These are phyloP conservation scores for Ustilago lituana DNA, from an alignment of 1,284 basidiomycete genomes.

Conservation along the genomic window DNA sequence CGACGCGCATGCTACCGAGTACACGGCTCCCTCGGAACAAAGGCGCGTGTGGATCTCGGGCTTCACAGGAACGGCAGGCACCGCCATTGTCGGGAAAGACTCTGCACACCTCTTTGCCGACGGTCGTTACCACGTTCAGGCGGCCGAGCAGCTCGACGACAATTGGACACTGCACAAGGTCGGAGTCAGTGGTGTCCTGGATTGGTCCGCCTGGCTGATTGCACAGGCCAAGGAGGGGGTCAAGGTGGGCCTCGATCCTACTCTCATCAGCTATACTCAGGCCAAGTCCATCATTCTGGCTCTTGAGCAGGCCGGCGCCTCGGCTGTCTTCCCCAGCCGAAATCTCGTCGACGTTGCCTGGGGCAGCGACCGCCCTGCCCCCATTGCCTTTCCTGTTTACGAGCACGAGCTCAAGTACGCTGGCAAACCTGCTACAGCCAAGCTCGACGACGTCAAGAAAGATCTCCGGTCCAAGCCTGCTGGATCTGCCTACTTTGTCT, in stretches of 20 bases:
- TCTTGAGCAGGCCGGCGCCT: conserved; percentile 51
- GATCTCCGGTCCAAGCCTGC: conserved; percentile 36
- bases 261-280: conserved; percentile 79
- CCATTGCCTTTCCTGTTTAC: conserved; percentile 77
- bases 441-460: conserved; percentile 59
- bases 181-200: conserved; percentile 69
- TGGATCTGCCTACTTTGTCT: conserved; percentile 51
- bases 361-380: conserved; percentile 74
- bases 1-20: conserved; percentile 90
- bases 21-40: conserved; percentile 81
- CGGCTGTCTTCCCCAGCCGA: conserved; percentile 71
- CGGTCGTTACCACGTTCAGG: conserved; percentile 89
- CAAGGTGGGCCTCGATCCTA: conserved; percentile 86
- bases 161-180: conserved; percentile 81
- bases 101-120: conserved; percentile 76
- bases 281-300: conserved; percentile 67
- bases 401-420: conserved; percentile 80
- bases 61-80: conserved; percentile 86
- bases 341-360: conserved; percentile 89
- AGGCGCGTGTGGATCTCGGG: conserved; percentile 84
- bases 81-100: conserved; percentile 77
- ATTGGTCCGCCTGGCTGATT: conserved; percentile 70
- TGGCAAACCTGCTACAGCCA: conserved; percentile 70
- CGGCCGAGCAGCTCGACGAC: conserved; percentile 77
- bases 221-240: conserved; percentile 70